Percentiles rank a stretch among this genome's conserved stretches.
phyloP scores from a whole-genome alignment of 768 basidiomycete species.

The Russula sp. region DNA sequence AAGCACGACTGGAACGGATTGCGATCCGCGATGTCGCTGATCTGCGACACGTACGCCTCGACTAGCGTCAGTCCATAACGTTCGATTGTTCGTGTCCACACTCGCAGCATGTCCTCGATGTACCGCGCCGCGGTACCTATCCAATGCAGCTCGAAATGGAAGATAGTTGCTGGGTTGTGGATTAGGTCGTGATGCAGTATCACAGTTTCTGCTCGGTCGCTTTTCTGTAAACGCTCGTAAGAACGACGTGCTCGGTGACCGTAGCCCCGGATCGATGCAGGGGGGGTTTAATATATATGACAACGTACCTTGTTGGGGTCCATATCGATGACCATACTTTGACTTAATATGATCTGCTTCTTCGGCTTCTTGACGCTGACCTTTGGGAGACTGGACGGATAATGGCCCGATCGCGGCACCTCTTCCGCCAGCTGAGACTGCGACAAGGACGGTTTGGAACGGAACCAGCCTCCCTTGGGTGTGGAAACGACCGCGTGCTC shows the following conservation, averaged over 20 bases:
- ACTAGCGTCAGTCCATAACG: constrained; percentile 88
- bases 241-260: background rate
- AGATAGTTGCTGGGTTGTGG: constrained; percentile 91
- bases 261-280: too few species aligned
- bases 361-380: constrained; percentile 45
- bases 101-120: constrained; percentile 82
- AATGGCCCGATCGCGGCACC: constrained; percentile 30
- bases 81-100: constrained; percentile 81
- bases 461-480: constrained; percentile 69
- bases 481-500: constrained; percentile 73
- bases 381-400: constrained; percentile 40
- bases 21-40: constrained; percentile 77
- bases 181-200: constrained; percentile 92
- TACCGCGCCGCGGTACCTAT: constrained; percentile 89
- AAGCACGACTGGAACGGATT: constrained; percentile 92
- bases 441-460: constrained; percentile 41
- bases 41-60: constrained; percentile 90
- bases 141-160: constrained; percentile 98
- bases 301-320: constrained; percentile 65
- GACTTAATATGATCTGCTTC: constrained; percentile 72
- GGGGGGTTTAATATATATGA: too few species aligned
- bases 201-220: constrained; percentile 84
- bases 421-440: constrained; percentile 15
- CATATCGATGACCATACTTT: constrained; percentile 88
- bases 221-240: constrained; percentile 50